Base-by-base conservation (phyloP, 441 rosid species). In the Aleurites moluccanus region DNA sequence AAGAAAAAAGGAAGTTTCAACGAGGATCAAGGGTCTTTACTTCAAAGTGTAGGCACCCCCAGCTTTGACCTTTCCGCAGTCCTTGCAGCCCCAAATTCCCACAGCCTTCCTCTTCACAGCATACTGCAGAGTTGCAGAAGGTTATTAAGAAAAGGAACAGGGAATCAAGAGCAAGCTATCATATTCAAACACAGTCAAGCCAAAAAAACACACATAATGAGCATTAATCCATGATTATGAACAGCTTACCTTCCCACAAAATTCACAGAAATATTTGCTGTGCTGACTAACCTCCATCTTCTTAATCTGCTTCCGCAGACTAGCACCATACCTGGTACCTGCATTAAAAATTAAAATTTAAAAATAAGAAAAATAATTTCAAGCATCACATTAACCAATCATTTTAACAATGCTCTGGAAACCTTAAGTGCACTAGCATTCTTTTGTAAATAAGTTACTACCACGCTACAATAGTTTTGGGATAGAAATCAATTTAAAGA, bases 21-120 rank as follows among this genome's bases (percentile, higher is more conserved):
- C 10, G 35, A 42, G 11, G 18, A 57, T 30, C n/a, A 23, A n/a
- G 33, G n/a, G 23, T 35, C 6, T 85, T 83, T 85, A 93, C 96
- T 94, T 92, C 90, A 92, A 79, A 20, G 98, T 94, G 89, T 92
- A 91, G 50, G 99, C 99, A 62, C 99, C 97, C 57, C 98, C 99
- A 0, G 99, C 98, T 80, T 90, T 91, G 53, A 95, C 93, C 80
- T 92, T 92, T 45, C 99, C 94, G 14, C 98, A 93, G 63, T 89
- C 98, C 74, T 91, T 95, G 89, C 98, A 93, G 25, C 95, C 93
- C 99, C 98, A 95, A 25, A 92, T 88, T 7, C 99, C 99, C 3
- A 92, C 97, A 53, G 92, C 97, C 86, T 90, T 91, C 75, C 99
- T 87, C 88, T 94, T 94, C 72, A 92, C 99, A 0, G 97, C 98